phyloP scores from a whole-genome alignment of 495 filamentous ascomycete genomes.

The Podospora pseudocomata region DNA sequence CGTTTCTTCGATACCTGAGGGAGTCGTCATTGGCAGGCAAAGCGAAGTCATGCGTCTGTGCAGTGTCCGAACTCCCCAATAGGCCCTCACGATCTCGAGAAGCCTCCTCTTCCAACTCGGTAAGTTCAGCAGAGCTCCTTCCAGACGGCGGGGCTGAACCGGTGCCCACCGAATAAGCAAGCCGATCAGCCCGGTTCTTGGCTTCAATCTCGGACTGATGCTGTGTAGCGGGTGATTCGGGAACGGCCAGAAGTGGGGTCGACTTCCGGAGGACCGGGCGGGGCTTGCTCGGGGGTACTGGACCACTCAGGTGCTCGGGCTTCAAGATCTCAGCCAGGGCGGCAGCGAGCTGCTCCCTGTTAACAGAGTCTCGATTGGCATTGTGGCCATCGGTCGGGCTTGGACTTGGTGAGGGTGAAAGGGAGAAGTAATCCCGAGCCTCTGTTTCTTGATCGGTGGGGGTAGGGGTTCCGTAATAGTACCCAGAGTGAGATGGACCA shows the following conservation, averaged over 20 bases:
- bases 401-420: constrained; percentile 17
- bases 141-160: constrained; percentile 34
- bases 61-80: not conserved
- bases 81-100: constrained; percentile 9
- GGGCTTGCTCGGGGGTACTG: constrained; percentile 21
- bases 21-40: not conserved
- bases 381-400: constrained; percentile 9
- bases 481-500: constrained; percentile 8
- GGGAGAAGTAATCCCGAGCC: constrained; percentile 26
- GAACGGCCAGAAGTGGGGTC: constrained; percentile 5
- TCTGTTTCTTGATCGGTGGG: constrained; percentile 12
- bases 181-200: constrained; percentile 33
- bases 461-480: constrained; percentile 9
- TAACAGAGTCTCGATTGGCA: constrained; percentile 23
- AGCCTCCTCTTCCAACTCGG: constrained; percentile 8
- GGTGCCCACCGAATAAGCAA: constrained; percentile 34
- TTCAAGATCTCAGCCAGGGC: constrained; percentile 26
- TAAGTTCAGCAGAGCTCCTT: constrained; percentile 26
- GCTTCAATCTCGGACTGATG: constrained; percentile 31
- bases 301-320: constrained; percentile 17
- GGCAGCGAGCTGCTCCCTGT: constrained; percentile 25
- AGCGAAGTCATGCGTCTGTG: constrained; percentile 17
- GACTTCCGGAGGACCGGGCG: constrained; percentile 31
- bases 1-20: constrained; percentile 18
- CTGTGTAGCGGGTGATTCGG: constrained; percentile 11